phyloP scores from a whole-genome alignment of 2,329 filamentous ascomycete species.

The Fusarium secorum region DNA sequence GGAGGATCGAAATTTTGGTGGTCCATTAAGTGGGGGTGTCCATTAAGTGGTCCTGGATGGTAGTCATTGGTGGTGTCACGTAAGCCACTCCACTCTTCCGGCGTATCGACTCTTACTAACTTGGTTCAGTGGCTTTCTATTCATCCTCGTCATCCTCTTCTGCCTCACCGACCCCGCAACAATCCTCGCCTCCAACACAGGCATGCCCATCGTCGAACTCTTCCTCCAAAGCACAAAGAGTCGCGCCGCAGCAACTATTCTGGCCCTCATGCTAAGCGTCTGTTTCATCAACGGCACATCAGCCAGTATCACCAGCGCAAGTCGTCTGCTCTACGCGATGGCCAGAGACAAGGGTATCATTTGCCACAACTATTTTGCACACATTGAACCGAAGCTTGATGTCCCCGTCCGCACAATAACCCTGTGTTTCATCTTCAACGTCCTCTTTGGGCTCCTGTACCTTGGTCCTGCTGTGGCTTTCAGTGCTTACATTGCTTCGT shows the following conservation, averaged over 20 bases:
- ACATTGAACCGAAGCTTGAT: conserved; percentile 15
- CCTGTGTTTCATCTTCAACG: conserved; percentile 24
- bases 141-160: conserved; percentile 54
- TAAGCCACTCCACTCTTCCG: conserved; percentile 22
- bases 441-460: conserved; percentile 28
- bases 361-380: conserved; percentile 15
- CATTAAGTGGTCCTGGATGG: too few species aligned
- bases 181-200: conserved; percentile 49
- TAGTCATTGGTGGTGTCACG: conserved; percentile 52
- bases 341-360: conserved; percentile 31
- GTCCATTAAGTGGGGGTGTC: too few species aligned
- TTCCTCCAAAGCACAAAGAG: conserved; percentile 53
- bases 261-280: conserved; percentile 49
- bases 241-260: conserved; percentile 49
- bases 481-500: conserved; percentile 27
- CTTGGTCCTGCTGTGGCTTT: conserved; percentile 29
- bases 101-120: not conserved
- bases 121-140: conserved; percentile 43
- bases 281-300: conserved; percentile 57
- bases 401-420: conserved; percentile 22
- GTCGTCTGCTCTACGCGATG: conserved; percentile 51
- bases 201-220: conserved; percentile 57
- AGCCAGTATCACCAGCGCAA: conserved; percentile 49
- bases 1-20: too few species aligned
- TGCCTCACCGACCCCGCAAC: conserved; percentile 49